Base-by-base conservation (phyloP, 2,329 filamentous ascomycete species). In the Hansfordia pulvinata region DNA sequence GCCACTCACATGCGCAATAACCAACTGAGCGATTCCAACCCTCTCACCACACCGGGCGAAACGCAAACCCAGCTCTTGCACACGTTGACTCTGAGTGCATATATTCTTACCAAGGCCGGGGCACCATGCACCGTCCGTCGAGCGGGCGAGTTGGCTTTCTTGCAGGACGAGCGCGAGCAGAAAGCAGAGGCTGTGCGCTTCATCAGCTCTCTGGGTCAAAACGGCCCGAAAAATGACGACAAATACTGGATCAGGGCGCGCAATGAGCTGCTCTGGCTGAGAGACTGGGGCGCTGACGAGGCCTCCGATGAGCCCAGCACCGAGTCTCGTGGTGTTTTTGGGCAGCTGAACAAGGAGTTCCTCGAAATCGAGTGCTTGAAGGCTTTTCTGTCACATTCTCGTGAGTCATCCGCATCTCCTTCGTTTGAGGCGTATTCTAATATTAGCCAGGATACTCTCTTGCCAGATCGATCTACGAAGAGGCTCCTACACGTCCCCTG, bases 291-390 rank as follows among this genome's bases (percentile, higher is more conserved):
- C 18, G 60, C 62, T 14, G 58, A 66, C 32, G 52, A 64, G 28
- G 42, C 50, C 30, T 37, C 47, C 14, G 32, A 26, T 17, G 35
- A 37, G 12, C 30, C 36, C 3, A 35, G 38, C n/a, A 27, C 35
- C 12, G 43, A 42, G 12, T 56, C 52, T 15, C 53, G 54, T 19
- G 68, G 75, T 13, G 54, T 70, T 8, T 63, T 76, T 32, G 70
- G 76, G 2, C 64, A 62, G 34, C 54, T 90, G 4, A 52, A 64
- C 10, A 60, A 54, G 28, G 64, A 69, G 5, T 65, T 64, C 8
- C 56, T 88, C 10, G 82, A 90, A 46, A 61, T 62, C 3, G 77
- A 85, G 44, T 63, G 86, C 25, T 52, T 90, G 17, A 82, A 76
- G 41, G 62, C 67, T 1, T 60, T 86, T 14, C 53, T 84, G 3